Percentiles rank a stretch among this genome's conserved stretches.
These are phyloP conservation scores for Pseudocercospora eumusae DNA, from an alignment of 2,329 filamentous ascomycete genomes.

Conservation along the genomic window DNA sequence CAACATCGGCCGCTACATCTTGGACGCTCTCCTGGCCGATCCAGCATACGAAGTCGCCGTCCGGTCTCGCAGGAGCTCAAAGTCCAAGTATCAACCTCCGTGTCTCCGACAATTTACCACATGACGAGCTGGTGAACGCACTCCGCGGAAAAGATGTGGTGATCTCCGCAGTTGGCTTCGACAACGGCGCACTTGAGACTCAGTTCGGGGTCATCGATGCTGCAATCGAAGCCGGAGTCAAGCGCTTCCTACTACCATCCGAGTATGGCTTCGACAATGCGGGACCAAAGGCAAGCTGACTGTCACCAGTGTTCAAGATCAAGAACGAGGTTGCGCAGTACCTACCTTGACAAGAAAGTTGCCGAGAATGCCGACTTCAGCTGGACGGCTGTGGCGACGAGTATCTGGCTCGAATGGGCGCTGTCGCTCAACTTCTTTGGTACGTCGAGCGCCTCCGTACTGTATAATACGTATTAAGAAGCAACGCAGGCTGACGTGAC, in stretches of 20 bases:
- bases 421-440: slow-evolving; percentile 25
- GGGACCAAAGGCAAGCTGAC: slow-evolving; percentile 33
- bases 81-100: slow-evolving; percentile 22
- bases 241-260: slow-evolving; percentile 46
- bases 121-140: slow-evolving; percentile 37
- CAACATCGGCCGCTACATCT: slow-evolving; percentile 25
- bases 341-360: slow-evolving; percentile 35
- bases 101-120: slow-evolving; percentile 21
- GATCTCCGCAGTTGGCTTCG: slow-evolving; percentile 38
- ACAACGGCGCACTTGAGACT: slow-evolving; percentile 34
- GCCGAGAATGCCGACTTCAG: slow-evolving; percentile 32
- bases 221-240: slow-evolving; percentile 44
- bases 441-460: too few relatives aligned
- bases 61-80: slow-evolving; percentile 23
- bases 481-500: slow-evolving; percentile 18
- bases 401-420: slow-evolving; percentile 41
- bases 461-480: slow-evolving; percentile 18
- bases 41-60: slow-evolving; percentile 19
- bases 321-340: slow-evolving; percentile 42
- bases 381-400: slow-evolving; percentile 38
- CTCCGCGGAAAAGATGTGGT: slow-evolving; percentile 44
- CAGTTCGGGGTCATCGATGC: slow-evolving; percentile 45
- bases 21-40: slow-evolving; percentile 22
- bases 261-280: slow-evolving; percentile 46
- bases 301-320: slow-evolving; percentile 39